Base-by-base conservation (phyloP, 2,329 filamentous ascomycete genomes). In the Aspergillus pseudotamarii region DNA sequence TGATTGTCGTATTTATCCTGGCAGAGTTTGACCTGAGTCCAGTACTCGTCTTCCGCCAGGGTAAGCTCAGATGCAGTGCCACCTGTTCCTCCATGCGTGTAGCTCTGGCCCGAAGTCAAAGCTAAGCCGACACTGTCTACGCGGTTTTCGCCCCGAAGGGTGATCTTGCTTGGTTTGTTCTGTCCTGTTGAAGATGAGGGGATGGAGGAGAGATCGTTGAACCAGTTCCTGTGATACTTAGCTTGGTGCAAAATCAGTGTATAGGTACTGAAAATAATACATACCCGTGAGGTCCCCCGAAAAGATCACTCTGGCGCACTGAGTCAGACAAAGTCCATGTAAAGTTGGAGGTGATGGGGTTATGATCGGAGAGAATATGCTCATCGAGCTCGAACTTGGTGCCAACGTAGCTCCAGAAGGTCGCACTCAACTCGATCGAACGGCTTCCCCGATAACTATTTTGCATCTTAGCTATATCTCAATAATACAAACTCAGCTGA, bases 341-440 rank as follows among this genome's bases (percentile, higher is more conserved):
- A 6, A 74, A 73, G 41, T 68, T 69, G 10, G 65, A 63, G 1
- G 69, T 56, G 19, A 91, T 79, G 1, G 88, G 87, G 74, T 90
- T 89, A 71, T 91, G 88, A 72, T 91, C 88, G 1, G 85, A 85
- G 30, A 91, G 78, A 21, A 89, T 79, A 64, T 73, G 82, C 32
- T 86, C 87, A 66, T 88, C 78, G 71, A 88, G 84, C 16, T 89
- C 74, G 77, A 91, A 91, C 68, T 80, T 81, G 51, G 70, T 69
- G 51, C 84, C 82, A 14, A 83, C 84, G 72, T 91, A 91, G 69
- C 56, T 57, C 58, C 69, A 76, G 57, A 66, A 66, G 4, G 66
- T 69, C 75, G 83, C 84, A 45, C 80, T 78, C 66, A 89, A 84
- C 65, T 85, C 80, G 3, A 86, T 83, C 2, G 82, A 79, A 30